These are phyloP conservation scores for Solanum hybrid DNA, from an alignment of 305 asterid species.

Conservation along the genomic window DNA sequence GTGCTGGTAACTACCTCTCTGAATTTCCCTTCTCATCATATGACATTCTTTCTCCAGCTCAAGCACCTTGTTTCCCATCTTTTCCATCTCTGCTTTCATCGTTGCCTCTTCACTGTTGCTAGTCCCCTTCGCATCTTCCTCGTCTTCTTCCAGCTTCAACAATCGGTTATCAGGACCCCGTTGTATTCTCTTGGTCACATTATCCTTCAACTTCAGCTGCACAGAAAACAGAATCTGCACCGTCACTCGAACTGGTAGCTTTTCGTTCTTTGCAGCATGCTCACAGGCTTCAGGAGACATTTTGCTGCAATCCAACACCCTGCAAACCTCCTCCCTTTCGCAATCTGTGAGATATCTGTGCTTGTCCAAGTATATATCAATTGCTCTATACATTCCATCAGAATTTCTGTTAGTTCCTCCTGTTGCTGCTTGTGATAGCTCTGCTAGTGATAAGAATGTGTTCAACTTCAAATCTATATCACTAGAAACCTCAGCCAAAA, in stretches of 20 bases:
- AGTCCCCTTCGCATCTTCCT: constrained; percentile 2
- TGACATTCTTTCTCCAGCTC: constrained; percentile 60
- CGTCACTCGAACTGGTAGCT: constrained; percentile 56
- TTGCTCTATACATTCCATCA: constrained; percentile 62
- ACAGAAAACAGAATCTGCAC: constrained; percentile 54
- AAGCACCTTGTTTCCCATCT: constrained; percentile 55
- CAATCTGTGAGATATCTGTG: constrained; percentile 53
- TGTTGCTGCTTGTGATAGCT: constrained; percentile 41
- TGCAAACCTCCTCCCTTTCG: constrained; percentile 55
- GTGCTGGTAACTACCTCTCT: constrained; percentile 7
- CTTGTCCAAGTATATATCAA: constrained; percentile 57
- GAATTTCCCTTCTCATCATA: constrained; percentile 55
- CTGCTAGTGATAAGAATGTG: constrained; percentile 42
- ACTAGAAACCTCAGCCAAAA: constrained; percentile 49
- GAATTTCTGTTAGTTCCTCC: constrained; percentile 19
- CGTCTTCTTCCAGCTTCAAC: constrained; percentile 15
- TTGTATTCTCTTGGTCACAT: constrained; percentile 18
- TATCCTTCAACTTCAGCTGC: constrained; percentile 53
- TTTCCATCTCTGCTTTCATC: constrained; percentile 47
- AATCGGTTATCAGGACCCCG: not conserved
- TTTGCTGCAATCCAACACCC: constrained; percentile 43
- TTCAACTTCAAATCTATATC: constrained; percentile 41
- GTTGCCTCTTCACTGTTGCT: constrained; percentile 20
- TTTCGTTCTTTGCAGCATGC: constrained; percentile 54
- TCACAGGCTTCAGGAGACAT: constrained; percentile 52